Conservation (phyloP, 345 rosid species). For the Eucalyptus albens region DNA sequence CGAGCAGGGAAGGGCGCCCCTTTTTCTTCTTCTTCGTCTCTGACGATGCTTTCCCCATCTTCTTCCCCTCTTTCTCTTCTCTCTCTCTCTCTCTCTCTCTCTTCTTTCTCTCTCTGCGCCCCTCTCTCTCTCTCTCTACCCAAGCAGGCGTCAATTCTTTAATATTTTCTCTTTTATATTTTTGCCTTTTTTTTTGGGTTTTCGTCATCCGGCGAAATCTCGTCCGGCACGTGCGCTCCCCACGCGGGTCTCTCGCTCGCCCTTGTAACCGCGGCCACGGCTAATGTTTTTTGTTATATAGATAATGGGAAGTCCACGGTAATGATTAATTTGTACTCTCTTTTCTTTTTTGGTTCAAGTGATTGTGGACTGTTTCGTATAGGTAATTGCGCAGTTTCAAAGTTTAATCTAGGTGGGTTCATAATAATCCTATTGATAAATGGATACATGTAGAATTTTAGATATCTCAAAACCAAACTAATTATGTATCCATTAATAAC, state of each 20-base stretch:
- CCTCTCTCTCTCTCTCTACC: not conserved
- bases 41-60: slow-evolving; percentile 26
- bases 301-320: not conserved
- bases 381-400: not conserved
- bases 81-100: not conserved
- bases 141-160: slow-evolving; percentile 1
- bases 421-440: not conserved
- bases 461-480: fast-evolving
- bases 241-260: not conserved
- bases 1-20: slow-evolving; percentile 93
- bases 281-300: not conserved
- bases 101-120: not conserved
- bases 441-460: fast-evolving
- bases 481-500: fast-evolving
- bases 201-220: not conserved
- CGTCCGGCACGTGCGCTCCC: slow-evolving; percentile 1
- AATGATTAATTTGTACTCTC: not conserved
- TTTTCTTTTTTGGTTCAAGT: not conserved
- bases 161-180: not conserved
- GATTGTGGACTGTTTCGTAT: not conserved
- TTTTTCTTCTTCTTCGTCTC: slow-evolving; percentile 88
- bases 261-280: not conserved
- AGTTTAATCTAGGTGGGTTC: not conserved
- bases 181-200: not conserved
- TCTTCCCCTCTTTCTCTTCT: slow-evolving; percentile 1